Evolutionary conservation across 2,329 filamentous ascomycete genomes (phyloP), one percentile per base, ranked within the genome.

Genomic region (Aspergillus spinulosporus): DNA sequence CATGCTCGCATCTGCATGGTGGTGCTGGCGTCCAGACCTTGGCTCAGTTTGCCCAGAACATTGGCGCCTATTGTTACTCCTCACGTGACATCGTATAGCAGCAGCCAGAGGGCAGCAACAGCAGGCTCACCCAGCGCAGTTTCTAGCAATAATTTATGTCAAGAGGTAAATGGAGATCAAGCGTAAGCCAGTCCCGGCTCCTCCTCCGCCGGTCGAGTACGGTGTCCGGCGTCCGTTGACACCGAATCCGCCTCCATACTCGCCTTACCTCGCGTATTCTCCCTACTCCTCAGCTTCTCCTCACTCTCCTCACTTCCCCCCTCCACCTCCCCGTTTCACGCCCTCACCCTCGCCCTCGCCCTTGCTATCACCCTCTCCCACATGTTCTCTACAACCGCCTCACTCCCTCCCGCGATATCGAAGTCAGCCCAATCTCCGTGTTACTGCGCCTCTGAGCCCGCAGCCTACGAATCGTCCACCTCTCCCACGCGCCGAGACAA

Each of bases 211-310:
- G 11, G 46, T 29, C 5, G 43, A 49, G n/a, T 46, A 53, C 40
- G 55, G 55, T 11, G 49, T 49, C 3, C 55, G 49, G 28, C 49
- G 55, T 34, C 49, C 55, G 5, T 28, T 53, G 55, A 57, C 55
- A 3, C 49, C 49, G 1, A 49, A 49, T 39, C 49, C 36, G 12
- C 54, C 54, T 11, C 53, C 45, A 29, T 56, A 56, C 42, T 56
- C 52, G 12, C 37, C 43, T 6, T 48, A 39, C 8, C n/a, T 21
- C 2, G 49, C 49, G n/a, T 51, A 45, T 29, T 44, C 39, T 45
- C 31, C 39, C 15, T 34, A n/a, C 14, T 52, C 44, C 28, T 4
- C 42, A 29, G 7, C 4, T 26, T 42, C 51, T 53, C 34, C 44
- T 32, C 44, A 39, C 5, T 42, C 53, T 29, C 34, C 26, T 26